phyloP scores from a whole-genome alignment of 106 monocot genomes.

The Dactylorhiza incarnata region DNA sequence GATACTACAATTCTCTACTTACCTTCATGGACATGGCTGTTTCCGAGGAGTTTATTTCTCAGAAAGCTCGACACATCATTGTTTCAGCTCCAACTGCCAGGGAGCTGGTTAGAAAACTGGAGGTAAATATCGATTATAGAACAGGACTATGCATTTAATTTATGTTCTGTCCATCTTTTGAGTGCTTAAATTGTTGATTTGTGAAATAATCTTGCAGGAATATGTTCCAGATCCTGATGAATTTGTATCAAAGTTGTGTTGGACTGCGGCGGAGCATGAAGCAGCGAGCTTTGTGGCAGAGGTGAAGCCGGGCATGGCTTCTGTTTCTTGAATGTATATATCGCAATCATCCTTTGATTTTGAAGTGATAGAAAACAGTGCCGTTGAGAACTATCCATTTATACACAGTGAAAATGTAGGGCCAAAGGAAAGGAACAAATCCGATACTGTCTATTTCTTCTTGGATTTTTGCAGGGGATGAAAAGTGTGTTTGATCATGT shows the following conservation, averaged over 20 bases:
- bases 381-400: neutral
- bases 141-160: neutral
- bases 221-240: conserved; percentile 18
- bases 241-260: conserved; percentile 18
- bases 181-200: neutral
- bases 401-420: neutral
- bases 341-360: neutral
- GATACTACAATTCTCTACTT: conserved; percentile 32
- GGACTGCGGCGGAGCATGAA: conserved; percentile 13
- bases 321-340: conserved; percentile 6
- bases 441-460: neutral
- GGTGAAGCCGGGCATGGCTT: conserved; percentile 6
- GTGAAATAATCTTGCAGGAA: conserved; percentile 6
- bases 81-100: conserved; percentile 31
- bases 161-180: neutral
- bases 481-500: neutral
- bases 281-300: conserved; percentile 4
- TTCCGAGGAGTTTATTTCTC: conserved; percentile 33
- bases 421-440: neutral
- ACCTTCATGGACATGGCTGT: conserved; percentile 41
- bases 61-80: conserved; percentile 24
- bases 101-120: conserved; percentile 33
- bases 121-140: conserved; percentile 18
- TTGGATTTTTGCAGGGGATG: neutral
- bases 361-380: neutral